Conservation (phyloP, 192 early-diverging fungal genomes). For the Glomus cerebriforme region DNA sequence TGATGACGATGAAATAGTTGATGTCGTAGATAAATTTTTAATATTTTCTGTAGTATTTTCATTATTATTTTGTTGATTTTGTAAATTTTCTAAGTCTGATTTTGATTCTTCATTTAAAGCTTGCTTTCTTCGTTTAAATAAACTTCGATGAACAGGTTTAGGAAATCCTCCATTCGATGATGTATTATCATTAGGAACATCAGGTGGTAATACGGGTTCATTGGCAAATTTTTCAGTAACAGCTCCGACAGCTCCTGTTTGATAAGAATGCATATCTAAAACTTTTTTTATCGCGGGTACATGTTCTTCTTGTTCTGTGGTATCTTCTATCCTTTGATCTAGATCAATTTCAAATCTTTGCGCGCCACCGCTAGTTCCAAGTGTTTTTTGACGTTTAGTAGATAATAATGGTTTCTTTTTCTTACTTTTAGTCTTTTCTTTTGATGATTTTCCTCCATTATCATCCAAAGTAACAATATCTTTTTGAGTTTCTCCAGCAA, state of each 20-base stretch:
- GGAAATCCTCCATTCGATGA: neutral
- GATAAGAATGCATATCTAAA: slow-evolving; percentile 18
- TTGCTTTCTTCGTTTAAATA: slow-evolving; percentile 16
- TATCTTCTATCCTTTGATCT: neutral
- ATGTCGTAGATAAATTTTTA: neutral
- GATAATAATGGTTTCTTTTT: slow-evolving; percentile 36
- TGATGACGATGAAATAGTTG: neutral
- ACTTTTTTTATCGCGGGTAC: slow-evolving; percentile 22
- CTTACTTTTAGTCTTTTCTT: slow-evolving; percentile 27
- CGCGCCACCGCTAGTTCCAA: slow-evolving; percentile 26
- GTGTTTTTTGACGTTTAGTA: slow-evolving; percentile 30
- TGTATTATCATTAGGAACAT: neutral
- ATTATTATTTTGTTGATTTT: neutral
- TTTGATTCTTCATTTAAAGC: slow-evolving; percentile 36
- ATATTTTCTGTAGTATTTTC: neutral
- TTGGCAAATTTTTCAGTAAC: slow-evolving; percentile 3
- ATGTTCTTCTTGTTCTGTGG: slow-evolving; percentile 20
- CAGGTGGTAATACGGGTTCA: neutral
- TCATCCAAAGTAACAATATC: neutral
- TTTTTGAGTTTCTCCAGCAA: slow-evolving; percentile 22
- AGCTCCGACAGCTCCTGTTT: neutral
- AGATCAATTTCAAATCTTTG: slow-evolving; percentile 30
- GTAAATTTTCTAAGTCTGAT: slow-evolving; percentile 22
- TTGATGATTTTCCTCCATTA: slow-evolving; percentile 15
- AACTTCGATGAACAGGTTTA: slow-evolving; percentile 12